These are phyloP conservation scores for Mucor indicus DNA, from an alignment of 371 early-diverging fungal species.

Conservation along the genomic window DNA sequence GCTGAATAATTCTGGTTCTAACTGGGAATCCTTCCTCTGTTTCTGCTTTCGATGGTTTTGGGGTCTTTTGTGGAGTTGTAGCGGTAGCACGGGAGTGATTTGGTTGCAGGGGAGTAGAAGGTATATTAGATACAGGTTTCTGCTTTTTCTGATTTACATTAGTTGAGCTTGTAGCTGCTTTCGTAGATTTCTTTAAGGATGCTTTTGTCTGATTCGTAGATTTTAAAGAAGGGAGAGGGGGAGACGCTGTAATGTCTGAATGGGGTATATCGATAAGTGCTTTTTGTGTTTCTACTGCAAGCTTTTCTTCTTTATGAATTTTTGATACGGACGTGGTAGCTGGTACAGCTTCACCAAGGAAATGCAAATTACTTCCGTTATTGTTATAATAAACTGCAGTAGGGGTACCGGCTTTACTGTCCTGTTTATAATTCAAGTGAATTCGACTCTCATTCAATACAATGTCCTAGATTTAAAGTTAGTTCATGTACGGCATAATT, in stretches of 20 bases:
- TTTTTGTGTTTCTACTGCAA: slow-evolving; percentile 1
- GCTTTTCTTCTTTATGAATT: too few species aligned
- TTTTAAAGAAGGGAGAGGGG: too few species aligned
- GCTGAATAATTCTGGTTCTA: slow-evolving; percentile 3
- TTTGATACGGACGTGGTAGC: background rate
- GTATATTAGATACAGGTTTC: background rate
- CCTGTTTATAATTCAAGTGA: background rate
- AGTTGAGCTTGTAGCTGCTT: background rate
- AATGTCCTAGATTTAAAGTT: slow-evolving; percentile 7
- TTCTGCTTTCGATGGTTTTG: too few species aligned
- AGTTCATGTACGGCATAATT: background rate
- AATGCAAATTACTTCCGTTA: slow-evolving; percentile 9
- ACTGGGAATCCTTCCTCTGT: background rate
- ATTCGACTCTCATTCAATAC: slow-evolving; percentile 6
- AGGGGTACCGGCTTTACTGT: background rate
- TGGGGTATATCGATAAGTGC: too few species aligned
- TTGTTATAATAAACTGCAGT: slow-evolving; percentile 9
- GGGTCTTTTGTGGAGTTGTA: background rate
- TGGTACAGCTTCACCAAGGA: slow-evolving; percentile 1
- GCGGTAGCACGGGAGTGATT: background rate
- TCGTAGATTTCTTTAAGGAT: background rate
- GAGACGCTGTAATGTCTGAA: too few species aligned
- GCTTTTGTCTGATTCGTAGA: background rate
- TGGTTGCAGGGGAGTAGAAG: background rate
- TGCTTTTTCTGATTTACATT: background rate